Base-by-base conservation (phyloP, 257 asterid species). In the Nicotiana knightiana region DNA sequence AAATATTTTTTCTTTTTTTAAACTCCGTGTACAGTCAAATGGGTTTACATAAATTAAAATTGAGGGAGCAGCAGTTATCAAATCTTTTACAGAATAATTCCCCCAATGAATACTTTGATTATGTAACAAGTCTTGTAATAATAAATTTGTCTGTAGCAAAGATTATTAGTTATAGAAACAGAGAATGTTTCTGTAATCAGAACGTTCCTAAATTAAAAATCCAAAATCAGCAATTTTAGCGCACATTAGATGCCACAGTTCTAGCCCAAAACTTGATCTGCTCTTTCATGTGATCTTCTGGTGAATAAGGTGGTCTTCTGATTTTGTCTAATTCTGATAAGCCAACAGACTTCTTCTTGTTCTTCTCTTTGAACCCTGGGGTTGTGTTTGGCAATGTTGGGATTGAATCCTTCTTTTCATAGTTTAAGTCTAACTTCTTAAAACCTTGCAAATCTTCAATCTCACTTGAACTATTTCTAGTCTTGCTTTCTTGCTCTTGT, bases 241-340 rank as follows among this genome's bases (percentile, higher is more conserved):
- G 95, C 85, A 93, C 97, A 76, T 93, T 93, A 79, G 98, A 92
- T 39, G 99, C 99, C 83, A 96, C 97, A 55, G 96, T 92, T 86
- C 98, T 86, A 4, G 99, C 99, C 99, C 99, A 95, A 54, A 92
- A 96, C 89, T 85, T 96, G 76, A 96, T 91, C 85, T 91, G 96
- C 57, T 89, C 95, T 89, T 96, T 96, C 97, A 92, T 88, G 81
- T 75, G 63, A 75, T 91, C 96, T 57, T 91, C 96, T 26, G 84
- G 84, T 37, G 95, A 87, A 54, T 80, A 51, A 79, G 87, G 67
- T 12, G 82, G 65, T 78, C 81, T 87, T 86, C 58, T 53, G 82
- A 39, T 59, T 24, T 55, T 65, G 2, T 75, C 88, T 1, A 51
- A 4, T 15, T 75, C 80, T 75, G 80, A 75, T 75, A 75, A 28